Evolutionary conservation across 2,329 filamentous ascomycete genomes (phyloP).

Genomic region (Cyphellophora europaea): DNA sequence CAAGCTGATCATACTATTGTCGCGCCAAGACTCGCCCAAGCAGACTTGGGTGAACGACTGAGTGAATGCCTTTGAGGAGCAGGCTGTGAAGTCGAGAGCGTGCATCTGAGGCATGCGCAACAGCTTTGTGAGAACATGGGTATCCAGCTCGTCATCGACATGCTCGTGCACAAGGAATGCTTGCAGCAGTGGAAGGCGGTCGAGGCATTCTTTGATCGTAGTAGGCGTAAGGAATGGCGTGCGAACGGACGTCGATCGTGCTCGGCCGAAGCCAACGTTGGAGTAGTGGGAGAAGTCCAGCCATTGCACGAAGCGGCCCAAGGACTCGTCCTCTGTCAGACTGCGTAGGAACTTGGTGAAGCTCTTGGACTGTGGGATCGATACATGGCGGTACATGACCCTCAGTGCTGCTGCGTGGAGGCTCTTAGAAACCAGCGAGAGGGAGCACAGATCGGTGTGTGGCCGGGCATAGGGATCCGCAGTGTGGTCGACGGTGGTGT

Average conservation of each 20-base stretch:
- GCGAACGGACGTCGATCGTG: constrained; percentile 62
- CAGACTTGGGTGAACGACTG: constrained; percentile 52
- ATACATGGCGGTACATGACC: constrained; percentile 70
- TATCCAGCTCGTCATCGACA: constrained; percentile 64
- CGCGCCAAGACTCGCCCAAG: constrained; percentile 9
- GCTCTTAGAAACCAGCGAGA: constrained; percentile 65
- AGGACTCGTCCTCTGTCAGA: constrained; percentile 54
- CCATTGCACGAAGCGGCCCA: constrained; percentile 67
- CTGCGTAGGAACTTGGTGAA: constrained; percentile 73
- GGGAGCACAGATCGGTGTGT: constrained; percentile 68
- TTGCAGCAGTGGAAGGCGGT: constrained; percentile 62
- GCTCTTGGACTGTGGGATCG: constrained; percentile 72
- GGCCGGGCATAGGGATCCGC: constrained; percentile 67
- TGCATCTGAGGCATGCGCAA: constrained; percentile 56
- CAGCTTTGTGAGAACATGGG: constrained; percentile 60
- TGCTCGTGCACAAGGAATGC: constrained; percentile 77
- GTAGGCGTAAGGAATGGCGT: constrained; percentile 67
- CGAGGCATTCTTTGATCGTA: constrained; percentile 62
- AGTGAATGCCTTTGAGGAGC: constrained; percentile 59
- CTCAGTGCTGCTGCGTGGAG: constrained; percentile 64
- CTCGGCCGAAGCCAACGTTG: constrained; percentile 65
- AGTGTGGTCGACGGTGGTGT: constrained; percentile 63
- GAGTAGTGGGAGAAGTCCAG: constrained; percentile 83
- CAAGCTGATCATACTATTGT: not conserved
- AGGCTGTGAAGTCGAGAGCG: constrained; percentile 69